Conservation (phyloP, 1,284 basidiomycete genomes). For the Ceratobasidium sp. region DNA sequence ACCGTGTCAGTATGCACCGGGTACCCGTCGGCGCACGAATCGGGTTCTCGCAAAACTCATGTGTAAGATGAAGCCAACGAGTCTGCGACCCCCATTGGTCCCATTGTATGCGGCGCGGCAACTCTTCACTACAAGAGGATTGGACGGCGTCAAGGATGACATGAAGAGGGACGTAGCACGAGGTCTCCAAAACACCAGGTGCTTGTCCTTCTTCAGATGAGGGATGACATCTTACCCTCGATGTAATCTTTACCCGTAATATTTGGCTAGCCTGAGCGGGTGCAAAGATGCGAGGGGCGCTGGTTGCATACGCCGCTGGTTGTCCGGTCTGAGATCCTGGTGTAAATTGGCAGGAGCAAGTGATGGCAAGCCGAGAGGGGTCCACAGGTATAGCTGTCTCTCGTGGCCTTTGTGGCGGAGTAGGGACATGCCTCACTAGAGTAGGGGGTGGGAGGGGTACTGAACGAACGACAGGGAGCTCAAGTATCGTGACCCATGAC, state of each 20-base stretch:
- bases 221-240: too few species aligned
- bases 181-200: not conserved
- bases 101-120: not conserved
- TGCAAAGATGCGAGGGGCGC: not conserved
- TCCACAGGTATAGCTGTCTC: not conserved
- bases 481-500: not conserved
- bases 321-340: not conserved
- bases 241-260: not conserved
- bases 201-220: not conserved
- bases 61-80: not conserved
- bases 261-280: not conserved
- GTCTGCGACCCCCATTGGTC: not conserved
- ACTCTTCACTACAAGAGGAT: not conserved
- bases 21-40: not conserved
- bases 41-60: not conserved
- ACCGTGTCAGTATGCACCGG: not conserved
- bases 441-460: not conserved
- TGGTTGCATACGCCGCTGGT: not conserved
- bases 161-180: not conserved
- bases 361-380: not conserved
- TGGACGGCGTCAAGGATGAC: not conserved
- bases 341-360: not conserved
- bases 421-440: too few species aligned
- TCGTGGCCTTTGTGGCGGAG: not conserved
- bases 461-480: constrained; percentile 7